Base-by-base conservation (phyloP, 345 rosid species). In the Eutrema japonicum region DNA sequence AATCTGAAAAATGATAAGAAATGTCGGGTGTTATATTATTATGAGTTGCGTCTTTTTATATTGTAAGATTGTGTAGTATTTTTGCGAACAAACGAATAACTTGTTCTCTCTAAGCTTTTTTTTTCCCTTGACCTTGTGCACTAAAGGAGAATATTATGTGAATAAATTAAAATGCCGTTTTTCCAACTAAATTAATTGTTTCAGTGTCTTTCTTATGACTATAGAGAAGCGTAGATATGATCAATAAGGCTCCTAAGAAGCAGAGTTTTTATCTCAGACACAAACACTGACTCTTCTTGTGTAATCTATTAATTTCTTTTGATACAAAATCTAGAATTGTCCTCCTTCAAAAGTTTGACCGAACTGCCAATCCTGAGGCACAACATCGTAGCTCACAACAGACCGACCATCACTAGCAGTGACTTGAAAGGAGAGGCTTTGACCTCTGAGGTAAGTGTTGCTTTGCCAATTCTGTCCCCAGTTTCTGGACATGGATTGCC, bases 401-500 rank as follows among this genome's bases (percentile, higher is more conserved):
- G 68, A 77, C 10, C 75, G 75, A 2, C 89, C 87, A 54, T 85
- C 87, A 53, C 89, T 85, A 37, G 84, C n/a, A 32, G 84, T 86
- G 53, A 88, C 89, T 42, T 70, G 76, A 64, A 86, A 85, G 4
- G 90, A 84, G 10, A 88, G 82, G 46, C 78, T 74, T 57, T 86
- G 90, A 2, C 85, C 93, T 54, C 81, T 74, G 3, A 86, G 84
- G 71, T 81, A 79, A 18, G 84, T 53, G 69, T 83, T 82, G 61
- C 87, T 86, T 66, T 88, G 88, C 93, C 93, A 88, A 3, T 86
- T 86, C 64, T 88, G 90, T 26, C 90, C 93, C 90, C 89, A 86
- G 76, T 86, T 88, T 74, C 93, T 82, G 2, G 89, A 88, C 90
- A 86, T 66, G 4, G 84, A 8, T 68, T 86, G 90, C 93, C 93